phyloP scores from a whole-genome alignment of 179 eudicot genomes.

The Camellia oleifera region DNA sequence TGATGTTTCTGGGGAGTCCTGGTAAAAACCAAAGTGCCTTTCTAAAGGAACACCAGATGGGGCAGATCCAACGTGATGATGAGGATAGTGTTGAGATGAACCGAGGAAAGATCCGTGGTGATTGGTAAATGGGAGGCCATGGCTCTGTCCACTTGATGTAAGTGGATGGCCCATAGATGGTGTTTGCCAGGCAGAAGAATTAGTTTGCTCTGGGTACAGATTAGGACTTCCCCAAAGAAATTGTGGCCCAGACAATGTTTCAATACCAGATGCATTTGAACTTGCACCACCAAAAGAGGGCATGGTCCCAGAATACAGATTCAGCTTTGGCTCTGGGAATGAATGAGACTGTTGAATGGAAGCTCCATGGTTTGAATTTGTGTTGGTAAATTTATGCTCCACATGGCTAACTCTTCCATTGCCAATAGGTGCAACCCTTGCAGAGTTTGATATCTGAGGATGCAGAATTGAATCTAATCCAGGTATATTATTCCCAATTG shows the following conservation, averaged over 20 bases:
- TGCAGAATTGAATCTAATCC: slow-evolving; percentile 67
- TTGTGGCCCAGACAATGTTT: slow-evolving; percentile 69
- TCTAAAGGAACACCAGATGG: slow-evolving; percentile 66
- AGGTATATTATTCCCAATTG: slow-evolving; percentile 38
- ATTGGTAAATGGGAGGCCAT: slow-evolving; percentile 44
- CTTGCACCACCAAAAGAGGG: slow-evolving; percentile 59
- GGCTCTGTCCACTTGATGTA: slow-evolving; percentile 44
- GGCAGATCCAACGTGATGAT: slow-evolving; percentile 79
- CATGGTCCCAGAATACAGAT: slow-evolving; percentile 37
- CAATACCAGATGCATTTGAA: slow-evolving; percentile 62
- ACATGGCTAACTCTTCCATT: slow-evolving; percentile 43
- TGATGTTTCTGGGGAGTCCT: slow-evolving; percentile 65
- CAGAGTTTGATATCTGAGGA: slow-evolving; percentile 45
- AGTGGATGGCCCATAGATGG: slow-evolving; percentile 41
- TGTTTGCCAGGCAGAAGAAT: slow-evolving; percentile 40
- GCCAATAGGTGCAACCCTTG: slow-evolving; percentile 60
- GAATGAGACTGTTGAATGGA: slow-evolving; percentile 60
- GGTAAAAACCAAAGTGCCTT: slow-evolving; percentile 58
- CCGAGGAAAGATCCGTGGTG: slow-evolving; percentile 43
- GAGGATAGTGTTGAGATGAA: slow-evolving; percentile 46
- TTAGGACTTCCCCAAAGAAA: slow-evolving; percentile 82
- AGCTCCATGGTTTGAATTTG: slow-evolving; percentile 36
- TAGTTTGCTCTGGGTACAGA: slow-evolving; percentile 42
- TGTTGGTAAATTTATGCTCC: slow-evolving; percentile 37
- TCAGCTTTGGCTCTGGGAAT: slow-evolving; percentile 56